Evolutionary conservation across 495 filamentous ascomycete species (phyloP).

Genomic region (Aspergillus wentii): DNA sequence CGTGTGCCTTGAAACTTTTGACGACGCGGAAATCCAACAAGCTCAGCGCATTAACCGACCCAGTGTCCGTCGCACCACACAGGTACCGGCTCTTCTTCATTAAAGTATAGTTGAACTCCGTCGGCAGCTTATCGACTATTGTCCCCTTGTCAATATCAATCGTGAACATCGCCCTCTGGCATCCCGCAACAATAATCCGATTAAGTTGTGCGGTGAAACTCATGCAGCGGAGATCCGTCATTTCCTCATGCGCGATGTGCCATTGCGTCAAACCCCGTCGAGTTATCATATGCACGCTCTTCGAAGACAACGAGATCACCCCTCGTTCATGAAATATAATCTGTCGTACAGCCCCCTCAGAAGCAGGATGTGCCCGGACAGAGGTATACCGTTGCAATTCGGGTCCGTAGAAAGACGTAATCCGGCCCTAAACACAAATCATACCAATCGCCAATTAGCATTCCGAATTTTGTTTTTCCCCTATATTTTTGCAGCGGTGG

Average conservation of each 20-base stretch:
- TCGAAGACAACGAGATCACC: slow-evolving; percentile 70
- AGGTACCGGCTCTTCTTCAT: slow-evolving; percentile 90
- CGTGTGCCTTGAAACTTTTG: slow-evolving; percentile 85
- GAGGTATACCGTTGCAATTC: slow-evolving; percentile 79
- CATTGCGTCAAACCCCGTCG: slow-evolving; percentile 78
- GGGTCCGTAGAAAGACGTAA: slow-evolving; percentile 78
- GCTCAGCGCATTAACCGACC: slow-evolving; percentile 81
- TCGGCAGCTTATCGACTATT: slow-evolving; percentile 67
- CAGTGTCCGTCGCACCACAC: slow-evolving; percentile 82
- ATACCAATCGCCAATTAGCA: slow-evolving; percentile 1
- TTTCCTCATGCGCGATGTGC: slow-evolving; percentile 73
- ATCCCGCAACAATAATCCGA: slow-evolving; percentile 82
- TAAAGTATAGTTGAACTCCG: slow-evolving; percentile 73
- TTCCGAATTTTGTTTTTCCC: slow-evolving; percentile 82
- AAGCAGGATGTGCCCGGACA: slow-evolving; percentile 59
- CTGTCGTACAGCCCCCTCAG: slow-evolving; percentile 71
- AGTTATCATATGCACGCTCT: slow-evolving; percentile 78
- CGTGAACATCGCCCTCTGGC: slow-evolving; percentile 80
- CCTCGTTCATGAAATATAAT: slow-evolving; percentile 83
- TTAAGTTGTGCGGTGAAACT: slow-evolving; percentile 83
- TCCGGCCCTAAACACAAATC: slow-evolving; percentile 82
- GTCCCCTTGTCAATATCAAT: slow-evolving; percentile 85
- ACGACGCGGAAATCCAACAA: slow-evolving; percentile 67
- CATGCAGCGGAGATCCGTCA: slow-evolving; percentile 86
- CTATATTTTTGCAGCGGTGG: too few species aligned